Evolutionary conservation across 768 basidiomycete genomes (phyloP).

Genomic region (Sporobolomyces phaffii): DNA sequence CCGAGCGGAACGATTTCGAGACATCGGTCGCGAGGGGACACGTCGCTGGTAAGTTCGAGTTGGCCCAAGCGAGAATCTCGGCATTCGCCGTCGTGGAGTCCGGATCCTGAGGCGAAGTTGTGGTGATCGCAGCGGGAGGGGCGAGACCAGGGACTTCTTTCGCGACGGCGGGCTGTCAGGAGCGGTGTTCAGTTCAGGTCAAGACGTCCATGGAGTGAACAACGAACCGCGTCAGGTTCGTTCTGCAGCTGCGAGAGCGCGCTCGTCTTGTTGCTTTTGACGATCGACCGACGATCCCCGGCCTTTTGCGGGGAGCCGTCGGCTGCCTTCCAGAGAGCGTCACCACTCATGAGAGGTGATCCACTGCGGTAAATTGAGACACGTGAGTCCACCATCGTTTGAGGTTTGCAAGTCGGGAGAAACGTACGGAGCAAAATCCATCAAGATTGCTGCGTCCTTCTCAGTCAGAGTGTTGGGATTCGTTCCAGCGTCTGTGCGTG

Average conservation of each 20-base stretch:
- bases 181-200: neutral
- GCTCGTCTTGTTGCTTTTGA: conserved; percentile 15
- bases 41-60: conserved; percentile 64
- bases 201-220: neutral
- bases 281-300: conserved; percentile 4
- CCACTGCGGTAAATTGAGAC: conserved; percentile 1
- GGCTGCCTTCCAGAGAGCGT: conserved; percentile 1
- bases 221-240: conserved; percentile 5
- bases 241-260: neutral
- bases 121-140: neutral
- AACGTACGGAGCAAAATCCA: conserved; percentile 44
- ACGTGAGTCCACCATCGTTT: conserved; percentile 48
- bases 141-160: conserved; percentile 6
- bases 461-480: conserved; percentile 45
- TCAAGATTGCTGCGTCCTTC: conserved; percentile 44
- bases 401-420: conserved; percentile 42
- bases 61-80: conserved; percentile 79
- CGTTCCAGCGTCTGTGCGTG: conserved; percentile 46
- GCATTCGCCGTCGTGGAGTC: neutral
- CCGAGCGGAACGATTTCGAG: conserved; percentile 51
- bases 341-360: conserved; percentile 28
- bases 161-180: neutral
- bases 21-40: conserved; percentile 52
- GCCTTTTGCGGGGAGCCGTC: neutral
- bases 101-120: no score